Base-by-base conservation (phyloP, 2,329 filamentous ascomycete genomes). In the Nectriaceae sp. region DNA sequence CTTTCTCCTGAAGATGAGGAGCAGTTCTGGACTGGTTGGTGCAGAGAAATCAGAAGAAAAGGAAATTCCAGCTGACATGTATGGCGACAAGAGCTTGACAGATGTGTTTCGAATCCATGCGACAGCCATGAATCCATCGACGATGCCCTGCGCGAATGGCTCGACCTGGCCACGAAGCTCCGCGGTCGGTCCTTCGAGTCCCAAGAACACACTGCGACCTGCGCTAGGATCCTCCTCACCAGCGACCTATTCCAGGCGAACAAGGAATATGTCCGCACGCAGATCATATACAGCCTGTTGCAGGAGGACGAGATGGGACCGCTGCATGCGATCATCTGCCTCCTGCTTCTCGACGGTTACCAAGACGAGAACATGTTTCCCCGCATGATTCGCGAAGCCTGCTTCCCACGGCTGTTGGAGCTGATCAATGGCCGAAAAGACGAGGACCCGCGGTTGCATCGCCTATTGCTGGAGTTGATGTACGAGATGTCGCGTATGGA, bases 401-500 rank as follows among this genome's bases (percentile, higher is more conserved):
- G 87, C 55, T 99, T 99, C 66, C 78, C 86, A 29, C 82, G 92
- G 24, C 75, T 99, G 37, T 75, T 97, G 24, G 90, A 96, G 54
- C 75, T 99, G 56, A 86, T 97, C 53, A 81, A 86, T 63, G 78
- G 75, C 37, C 79, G 80, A 53, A 79, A 78, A 55, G 79, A 86
- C 33, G 76, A 83, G 39, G 87, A 92, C 64, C 78, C 82, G 20
- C 79, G 83, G 44, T 75, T 97, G 52, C 90, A 97, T 71, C 84
- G 88, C 29, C 73, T 94, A 53, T 75, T 97, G 44, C 77, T 99
- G 62, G 89, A 97, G 69, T 75, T 99, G 47, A 80, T 97, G 65
- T 99, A 96, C 71, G 94, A 97, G 75, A 97, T 97, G 88, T 92
- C 90, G 38, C 83, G 95, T 52, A 90, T 97, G 66, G 91, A 97